Evolutionary conservation across 495 filamentous ascomycete genomes (phyloP).

Genomic region (Rhizodiscina lignyota): DNA sequence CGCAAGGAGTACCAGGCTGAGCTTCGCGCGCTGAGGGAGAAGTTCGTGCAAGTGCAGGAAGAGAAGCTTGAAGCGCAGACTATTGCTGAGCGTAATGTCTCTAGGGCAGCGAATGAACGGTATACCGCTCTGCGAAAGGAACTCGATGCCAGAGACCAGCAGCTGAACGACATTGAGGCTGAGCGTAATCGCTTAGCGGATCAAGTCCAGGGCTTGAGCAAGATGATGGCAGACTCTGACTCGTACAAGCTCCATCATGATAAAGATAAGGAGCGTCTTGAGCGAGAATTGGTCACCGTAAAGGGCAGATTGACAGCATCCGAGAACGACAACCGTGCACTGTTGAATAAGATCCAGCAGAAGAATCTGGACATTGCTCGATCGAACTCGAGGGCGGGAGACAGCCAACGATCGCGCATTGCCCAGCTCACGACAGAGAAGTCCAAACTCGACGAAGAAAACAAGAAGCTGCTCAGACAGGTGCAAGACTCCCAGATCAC

Average conservation of each 20-base stretch:
- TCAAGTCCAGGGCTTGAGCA: conserved; percentile 65
- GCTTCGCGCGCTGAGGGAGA: conserved; percentile 63
- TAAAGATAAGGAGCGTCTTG: conserved; percentile 81
- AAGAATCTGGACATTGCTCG: conserved; percentile 95
- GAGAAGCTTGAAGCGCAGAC: conserved; percentile 69
- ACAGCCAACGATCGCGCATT: conserved; percentile 68
- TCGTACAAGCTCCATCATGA: conserved; percentile 76
- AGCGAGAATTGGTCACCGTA: conserved; percentile 81
- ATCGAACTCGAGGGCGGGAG: conserved; percentile 70
- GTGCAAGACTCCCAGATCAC: conserved; percentile 76
- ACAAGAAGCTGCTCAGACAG: conserved; percentile 63
- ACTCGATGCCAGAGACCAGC: conserved; percentile 51
- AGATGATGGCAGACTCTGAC: conserved; percentile 74
- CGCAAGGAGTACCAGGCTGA: conserved; percentile 81
- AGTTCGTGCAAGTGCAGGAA: conserved; percentile 69
- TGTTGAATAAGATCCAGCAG: conserved; percentile 92
- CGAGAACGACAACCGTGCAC: conserved; percentile 90
- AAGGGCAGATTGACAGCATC: conserved; percentile 84
- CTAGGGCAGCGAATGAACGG: conserved; percentile 63
- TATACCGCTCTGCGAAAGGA: conserved; percentile 64
- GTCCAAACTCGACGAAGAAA: conserved; percentile 65
- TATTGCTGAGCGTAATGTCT: conserved; percentile 62
- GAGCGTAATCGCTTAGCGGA: conserved; percentile 58
- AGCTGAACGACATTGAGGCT: conserved; percentile 54
- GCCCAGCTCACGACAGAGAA: conserved; percentile 70